Percentiles rank a stretch among this genome's conserved stretches.
These are phyloP conservation scores for Remersonia thermophila DNA, from an alignment of 2,329 filamentous ascomycete genomes.

Conservation along the genomic window DNA sequence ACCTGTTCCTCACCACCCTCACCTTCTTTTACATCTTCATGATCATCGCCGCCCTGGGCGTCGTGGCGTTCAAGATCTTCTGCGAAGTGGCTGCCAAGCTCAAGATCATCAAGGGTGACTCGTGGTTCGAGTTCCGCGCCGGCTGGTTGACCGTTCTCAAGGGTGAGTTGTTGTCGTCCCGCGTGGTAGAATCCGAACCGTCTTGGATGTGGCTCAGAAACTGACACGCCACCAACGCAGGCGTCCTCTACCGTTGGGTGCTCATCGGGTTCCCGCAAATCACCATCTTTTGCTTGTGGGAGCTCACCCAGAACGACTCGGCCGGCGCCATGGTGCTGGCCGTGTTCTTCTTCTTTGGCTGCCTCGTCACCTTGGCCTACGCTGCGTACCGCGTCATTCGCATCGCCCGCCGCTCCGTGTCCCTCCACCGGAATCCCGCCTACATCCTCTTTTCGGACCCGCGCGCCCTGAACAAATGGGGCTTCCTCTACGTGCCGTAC, in stretches of 20 bases:
- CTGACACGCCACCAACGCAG: slow-evolving; percentile 4
- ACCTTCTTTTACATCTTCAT: slow-evolving; percentile 73
- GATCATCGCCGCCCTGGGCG: slow-evolving; percentile 53
- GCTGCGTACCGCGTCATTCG: slow-evolving; percentile 72
- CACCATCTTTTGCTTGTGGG: slow-evolving; percentile 73
- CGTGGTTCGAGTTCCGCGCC: slow-evolving; percentile 76
- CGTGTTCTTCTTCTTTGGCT: slow-evolving; percentile 67
- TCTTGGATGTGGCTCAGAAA: too few species aligned
- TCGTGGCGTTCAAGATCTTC: slow-evolving; percentile 60
- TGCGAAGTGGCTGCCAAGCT: slow-evolving; percentile 60
- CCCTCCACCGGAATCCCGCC: slow-evolving; percentile 81
- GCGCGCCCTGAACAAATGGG: slow-evolving; percentile 78
- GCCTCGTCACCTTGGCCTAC: slow-evolving; percentile 61
- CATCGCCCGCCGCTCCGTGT: slow-evolving; percentile 66
- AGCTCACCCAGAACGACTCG: slow-evolving; percentile 67
- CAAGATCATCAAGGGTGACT: slow-evolving; percentile 65
- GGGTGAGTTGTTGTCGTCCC: slow-evolving; percentile 32
- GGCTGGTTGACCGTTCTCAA: slow-evolving; percentile 78
- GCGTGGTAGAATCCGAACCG: too few species aligned
- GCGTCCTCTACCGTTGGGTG: slow-evolving; percentile 67
- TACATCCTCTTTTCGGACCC: slow-evolving; percentile 86
- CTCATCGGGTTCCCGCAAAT: slow-evolving; percentile 80
- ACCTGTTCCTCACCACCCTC: slow-evolving; percentile 75
- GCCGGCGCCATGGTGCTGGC: slow-evolving; percentile 67
- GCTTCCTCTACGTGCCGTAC: slow-evolving; percentile 83